These are phyloP conservation scores for Solanum aculeatissimum DNA, from an alignment of 305 asterid genomes.

Conservation along the genomic window DNA sequence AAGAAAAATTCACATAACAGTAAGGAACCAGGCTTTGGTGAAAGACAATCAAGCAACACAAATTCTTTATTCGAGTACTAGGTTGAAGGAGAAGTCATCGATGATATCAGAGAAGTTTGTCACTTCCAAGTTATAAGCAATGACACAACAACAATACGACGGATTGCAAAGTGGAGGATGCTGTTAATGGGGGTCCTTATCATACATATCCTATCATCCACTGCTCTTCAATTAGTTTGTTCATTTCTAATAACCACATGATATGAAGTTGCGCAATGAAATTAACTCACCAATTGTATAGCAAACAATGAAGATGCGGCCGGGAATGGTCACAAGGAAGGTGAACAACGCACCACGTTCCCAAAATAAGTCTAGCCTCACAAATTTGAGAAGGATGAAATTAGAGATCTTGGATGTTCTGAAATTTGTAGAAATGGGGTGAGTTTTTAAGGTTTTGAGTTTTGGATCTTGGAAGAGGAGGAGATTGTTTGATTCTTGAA, in stretches of 20 bases:
- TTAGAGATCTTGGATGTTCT: neutral
- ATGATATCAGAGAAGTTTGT: conserved; percentile 33
- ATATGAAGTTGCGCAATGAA: conserved; percentile 20
- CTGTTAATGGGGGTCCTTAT: neutral
- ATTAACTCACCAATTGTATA: conserved; percentile 48
- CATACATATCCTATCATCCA: neutral
- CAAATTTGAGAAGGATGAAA: neutral
- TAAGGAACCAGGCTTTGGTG: conserved; percentile 42
- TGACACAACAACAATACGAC: conserved; percentile 5
- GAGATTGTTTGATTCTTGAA: neutral
- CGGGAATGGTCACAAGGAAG: neutral
- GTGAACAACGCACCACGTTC: neutral
- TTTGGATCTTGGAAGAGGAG: neutral
- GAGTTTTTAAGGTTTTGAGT: neutral
- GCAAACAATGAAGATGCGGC: conserved; percentile 32
- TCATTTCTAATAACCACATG: conserved; percentile 19
- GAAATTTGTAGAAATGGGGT: neutral
- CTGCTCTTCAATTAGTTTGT: conserved; percentile 17
- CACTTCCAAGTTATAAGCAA: conserved; percentile 45
- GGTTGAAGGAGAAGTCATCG: conserved; percentile 41
- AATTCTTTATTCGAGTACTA: conserved; percentile 39
- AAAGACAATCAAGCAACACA: conserved; percentile 46
- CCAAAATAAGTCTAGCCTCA: neutral
- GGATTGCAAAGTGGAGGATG: neutral
- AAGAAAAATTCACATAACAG: neutral